These are phyloP conservation scores for Suhomyces sp. DNA, from an alignment of 805 yeast genomes.

Conservation along the genomic window DNA sequence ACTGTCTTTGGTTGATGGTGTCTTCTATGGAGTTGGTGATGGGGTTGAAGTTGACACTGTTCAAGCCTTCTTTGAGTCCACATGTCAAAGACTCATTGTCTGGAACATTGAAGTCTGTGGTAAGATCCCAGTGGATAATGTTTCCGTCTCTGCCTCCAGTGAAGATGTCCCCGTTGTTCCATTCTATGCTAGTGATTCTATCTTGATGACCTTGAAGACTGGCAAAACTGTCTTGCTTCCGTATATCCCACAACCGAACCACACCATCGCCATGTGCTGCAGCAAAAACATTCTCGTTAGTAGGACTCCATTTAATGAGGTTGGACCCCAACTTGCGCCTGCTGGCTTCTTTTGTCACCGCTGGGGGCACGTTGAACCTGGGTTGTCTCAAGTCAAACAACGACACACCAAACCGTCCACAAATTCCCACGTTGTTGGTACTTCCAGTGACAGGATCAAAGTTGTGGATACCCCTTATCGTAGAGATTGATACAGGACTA, in stretches of 20 bases:
- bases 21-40: slow-evolving; percentile 29
- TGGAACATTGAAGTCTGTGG: slow-evolving; percentile 18
- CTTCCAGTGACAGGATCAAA: slow-evolving; percentile 46
- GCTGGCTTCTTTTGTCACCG: slow-evolving; percentile 11
- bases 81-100: slow-evolving; percentile 23
- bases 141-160: slow-evolving; percentile 65
- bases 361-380: slow-evolving; percentile 32
- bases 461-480: slow-evolving; percentile 46
- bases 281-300: slow-evolving; percentile 59
- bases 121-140: slow-evolving; percentile 64
- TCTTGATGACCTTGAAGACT: slow-evolving; percentile 55
- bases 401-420: slow-evolving; percentile 73
- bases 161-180: slow-evolving; percentile 55
- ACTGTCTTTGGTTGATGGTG: slow-evolving; percentile 43
- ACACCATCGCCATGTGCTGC: slow-evolving; percentile 58
- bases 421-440: slow-evolving; percentile 44
- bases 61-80: slow-evolving; percentile 45
- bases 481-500: slow-evolving; percentile 53
- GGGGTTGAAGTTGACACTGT: slow-evolving; percentile 37
- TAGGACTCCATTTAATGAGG: slow-evolving; percentile 57
- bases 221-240: slow-evolving; percentile 55
- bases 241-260: slow-evolving; percentile 72
- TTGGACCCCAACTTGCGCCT: slow-evolving; percentile 31
- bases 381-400: slow-evolving; percentile 64
- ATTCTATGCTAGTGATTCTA: slow-evolving; percentile 52